phyloP scores from a whole-genome alignment of 1,284 basidiomycete genomes.

The Apiotrichum siamense region DNA sequence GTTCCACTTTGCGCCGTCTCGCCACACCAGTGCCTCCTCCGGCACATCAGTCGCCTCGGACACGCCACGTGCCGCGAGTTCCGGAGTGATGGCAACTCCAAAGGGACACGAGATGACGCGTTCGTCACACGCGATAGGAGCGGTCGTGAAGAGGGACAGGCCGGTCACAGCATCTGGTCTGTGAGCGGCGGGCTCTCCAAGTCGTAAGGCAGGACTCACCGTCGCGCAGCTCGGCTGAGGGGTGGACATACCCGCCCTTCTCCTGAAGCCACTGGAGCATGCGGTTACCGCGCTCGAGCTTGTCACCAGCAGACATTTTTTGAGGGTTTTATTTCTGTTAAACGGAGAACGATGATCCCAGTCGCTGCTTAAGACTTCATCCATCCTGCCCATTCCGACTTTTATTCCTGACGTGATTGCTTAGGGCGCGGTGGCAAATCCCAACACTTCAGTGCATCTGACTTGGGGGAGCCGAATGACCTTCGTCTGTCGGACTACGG shows the following conservation, averaged over 20 bases:
- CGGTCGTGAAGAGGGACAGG: conserved; percentile 55
- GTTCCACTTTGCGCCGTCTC: conserved; percentile 50
- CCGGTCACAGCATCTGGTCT: conserved; percentile 53
- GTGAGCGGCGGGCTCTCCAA: not conserved
- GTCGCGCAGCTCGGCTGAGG: conserved; percentile 14
- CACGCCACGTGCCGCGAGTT: conserved; percentile 51
- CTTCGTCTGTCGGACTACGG: too few species aligned
- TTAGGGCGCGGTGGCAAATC: too few species aligned
- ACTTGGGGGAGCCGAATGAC: too few species aligned
- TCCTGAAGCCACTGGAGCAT: conserved; percentile 7
- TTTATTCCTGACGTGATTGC: too few species aligned
- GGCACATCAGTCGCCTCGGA: conserved; percentile 34
- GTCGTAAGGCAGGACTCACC: conserved; percentile 36
- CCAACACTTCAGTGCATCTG: too few species aligned
- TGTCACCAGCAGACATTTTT: too few species aligned
- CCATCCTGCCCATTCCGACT: too few species aligned
- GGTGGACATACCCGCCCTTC: conserved; percentile 6
- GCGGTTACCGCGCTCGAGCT: conserved; percentile 6
- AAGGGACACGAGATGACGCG: conserved; percentile 69
- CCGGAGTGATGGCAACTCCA: conserved; percentile 61
- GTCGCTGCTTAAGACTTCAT: too few species aligned
- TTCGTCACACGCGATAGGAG: conserved; percentile 53
- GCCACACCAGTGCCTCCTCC: conserved; percentile 22
- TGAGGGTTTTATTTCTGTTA: too few species aligned
- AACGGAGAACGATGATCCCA: too few species aligned